phyloP scores from a whole-genome alignment of 2,329 filamentous ascomycete species.

The Calonectria pteridis region DNA sequence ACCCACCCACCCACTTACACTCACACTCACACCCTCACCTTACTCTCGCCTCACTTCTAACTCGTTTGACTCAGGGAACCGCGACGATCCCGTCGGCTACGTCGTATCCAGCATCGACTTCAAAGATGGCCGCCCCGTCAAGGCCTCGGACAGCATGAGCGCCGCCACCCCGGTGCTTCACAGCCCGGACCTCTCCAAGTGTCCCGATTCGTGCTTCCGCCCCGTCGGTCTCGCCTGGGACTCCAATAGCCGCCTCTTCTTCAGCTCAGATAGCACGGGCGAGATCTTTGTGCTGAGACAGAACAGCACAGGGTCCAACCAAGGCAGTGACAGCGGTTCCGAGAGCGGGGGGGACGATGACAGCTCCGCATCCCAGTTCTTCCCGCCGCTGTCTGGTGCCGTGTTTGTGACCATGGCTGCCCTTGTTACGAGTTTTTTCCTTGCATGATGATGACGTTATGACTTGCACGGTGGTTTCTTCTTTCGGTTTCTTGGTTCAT shows the following conservation, averaged over 20 bases:
- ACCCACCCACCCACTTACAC: not conserved
- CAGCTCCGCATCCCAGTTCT: slow-evolving; percentile 37
- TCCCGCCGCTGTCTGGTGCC: slow-evolving; percentile 33
- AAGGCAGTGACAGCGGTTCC: slow-evolving; percentile 13
- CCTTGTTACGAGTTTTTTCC: slow-evolving; percentile 44
- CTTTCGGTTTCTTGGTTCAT: not conserved
- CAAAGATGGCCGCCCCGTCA: slow-evolving; percentile 56
- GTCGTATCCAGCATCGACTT: slow-evolving; percentile 58
- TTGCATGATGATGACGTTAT: slow-evolving; percentile 36
- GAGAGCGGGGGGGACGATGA: slow-evolving; percentile 31
- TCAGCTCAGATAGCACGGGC: slow-evolving; percentile 73
- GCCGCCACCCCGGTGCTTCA: slow-evolving; percentile 66
- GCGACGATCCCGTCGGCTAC: slow-evolving; percentile 60
- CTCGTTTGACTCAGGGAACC: slow-evolving; percentile 51
- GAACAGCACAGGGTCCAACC: slow-evolving; percentile 7
- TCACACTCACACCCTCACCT: not conserved
- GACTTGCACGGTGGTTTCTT: not conserved
- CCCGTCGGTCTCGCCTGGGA: slow-evolving; percentile 71
- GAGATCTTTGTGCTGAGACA: slow-evolving; percentile 71
- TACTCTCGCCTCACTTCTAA: slow-evolving; percentile 7
- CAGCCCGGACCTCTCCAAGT: slow-evolving; percentile 65
- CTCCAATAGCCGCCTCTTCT: slow-evolving; percentile 67
- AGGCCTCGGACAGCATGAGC: slow-evolving; percentile 56
- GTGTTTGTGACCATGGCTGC: slow-evolving; percentile 46
- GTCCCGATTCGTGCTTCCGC: slow-evolving; percentile 71